Evolutionary conservation across 202 grass and related monocot species (phyloP), one percentile per base, ranked within the genome.

Genomic region (Cymbopogon flexuosus): DNA sequence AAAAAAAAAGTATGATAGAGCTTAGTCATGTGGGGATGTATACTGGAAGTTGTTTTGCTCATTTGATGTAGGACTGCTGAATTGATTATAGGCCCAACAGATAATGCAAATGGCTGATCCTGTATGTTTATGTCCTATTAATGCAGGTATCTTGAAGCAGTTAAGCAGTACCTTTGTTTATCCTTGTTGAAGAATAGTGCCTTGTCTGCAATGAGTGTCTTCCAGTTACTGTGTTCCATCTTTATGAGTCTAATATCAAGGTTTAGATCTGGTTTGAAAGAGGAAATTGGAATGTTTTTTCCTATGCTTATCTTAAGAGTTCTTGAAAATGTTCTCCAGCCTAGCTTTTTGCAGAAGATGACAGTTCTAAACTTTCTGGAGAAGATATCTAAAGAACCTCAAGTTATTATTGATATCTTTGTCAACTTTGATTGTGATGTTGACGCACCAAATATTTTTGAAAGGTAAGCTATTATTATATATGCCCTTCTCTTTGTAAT

Each of bases 361-460:
- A 93, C 92, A 29, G 87, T 98, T 84, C 89, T 98, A 65, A 93
- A 91, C 84, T 79, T 98, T 57, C 54, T 94, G 80, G 96, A 95
- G 73, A 98, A 89, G 84, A 95, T 91, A 33, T 93, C 84, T 79
- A 88, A 91, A 81, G 96, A 95, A 47, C 80, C 90, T 80, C 96
- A 95, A 52, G 83, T 94, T 92, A 87, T 91, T 79, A 83, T 95
- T 77, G 96, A 99, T 86, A 91, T 99, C 62, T 99, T 99, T 88
- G 96, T 98, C 79, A 93, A 98, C 73, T 98, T 95, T 81, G 96
- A 95, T 84, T 98, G 96, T 87, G 96, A 98, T 77, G 96, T 95
- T 45, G 92, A 99, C 79, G 96, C 96, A 63, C 96, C 92, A 74
- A 99, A 99, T 77, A 95, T 95, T 75, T 99, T 98, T 84, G 96